Base-by-base conservation (phyloP, 345 rosid genomes). In the Corchorus capsularis region DNA sequence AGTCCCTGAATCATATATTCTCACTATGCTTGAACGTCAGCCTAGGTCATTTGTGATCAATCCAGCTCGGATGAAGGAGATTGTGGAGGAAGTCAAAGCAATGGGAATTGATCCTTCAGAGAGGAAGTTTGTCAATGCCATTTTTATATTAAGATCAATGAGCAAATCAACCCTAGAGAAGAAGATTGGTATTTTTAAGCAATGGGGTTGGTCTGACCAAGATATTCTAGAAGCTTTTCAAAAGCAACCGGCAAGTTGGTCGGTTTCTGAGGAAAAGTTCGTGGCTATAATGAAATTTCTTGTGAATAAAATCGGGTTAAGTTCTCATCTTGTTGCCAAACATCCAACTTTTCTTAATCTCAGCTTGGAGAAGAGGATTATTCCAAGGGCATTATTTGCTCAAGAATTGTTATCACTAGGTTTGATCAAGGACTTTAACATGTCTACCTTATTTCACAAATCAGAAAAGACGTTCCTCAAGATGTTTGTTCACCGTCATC, bases 121-220 rank as follows among this genome's bases (percentile, higher is more conserved):
- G 1, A 2, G 6, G 1, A 47, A 19, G 19, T 85, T 85, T 39
- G 71, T 79, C 41, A 2, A 4, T 16, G 85, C 86, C 2, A 27
- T 83, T 9, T 0, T 0, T 10, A 34, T 53, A 1, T 41, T 65
- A 6, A 12, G 17, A 1, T 0, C 8, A 4, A 1, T 20, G 8
- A 75, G 57, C 6, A 66, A 70, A 61, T 49, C 72, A 14, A 67
- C 63, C 1, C 74, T 84, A 87, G 71, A 55, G 45, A 74, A 34
- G 69, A 77, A 76, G 69, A 3, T 83, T 4, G 39, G 60, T 27
- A 37, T 22, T 56, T 74, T 37, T 4, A 79, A 39, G 80, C 71
- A 27, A 17, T 85, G 84, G 84, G 88, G 82, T 59, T 81, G 50
- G 78, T 78, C 82, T 0, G 76, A 77, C 72, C 82, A 2, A 9